Percentiles rank a stretch among this genome's conserved stretches.
Evolutionary conservation across 225 moss, liverwort and hornwort species (phyloP).

Genomic region (Pseudoscleropodium purum): DNA sequence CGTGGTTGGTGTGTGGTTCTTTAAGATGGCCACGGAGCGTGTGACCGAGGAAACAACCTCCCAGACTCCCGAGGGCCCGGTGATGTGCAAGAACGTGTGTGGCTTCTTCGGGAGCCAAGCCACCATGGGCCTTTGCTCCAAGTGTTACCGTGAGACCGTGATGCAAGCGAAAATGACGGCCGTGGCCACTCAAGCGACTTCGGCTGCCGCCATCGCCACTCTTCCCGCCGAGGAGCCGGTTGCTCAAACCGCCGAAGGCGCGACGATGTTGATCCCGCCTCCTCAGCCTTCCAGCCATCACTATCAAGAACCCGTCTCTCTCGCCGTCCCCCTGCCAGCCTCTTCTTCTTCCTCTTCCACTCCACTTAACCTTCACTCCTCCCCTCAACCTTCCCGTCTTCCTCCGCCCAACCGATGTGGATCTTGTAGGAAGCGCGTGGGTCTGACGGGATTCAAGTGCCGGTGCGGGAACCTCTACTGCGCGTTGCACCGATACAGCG

Average conservation of each 20-base stretch:
- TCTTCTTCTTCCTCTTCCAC: neutral
- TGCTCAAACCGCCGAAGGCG: neutral
- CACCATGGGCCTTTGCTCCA: constrained; percentile 48
- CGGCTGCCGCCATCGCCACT: neutral
- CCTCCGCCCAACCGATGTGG: constrained; percentile 40
- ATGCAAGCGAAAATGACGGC: constrained; percentile 30
- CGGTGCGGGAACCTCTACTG: constrained; percentile 46
- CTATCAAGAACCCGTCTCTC: neutral
- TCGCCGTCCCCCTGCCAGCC: neutral
- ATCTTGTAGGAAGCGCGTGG: constrained; percentile 56
- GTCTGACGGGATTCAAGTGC: constrained; percentile 49
- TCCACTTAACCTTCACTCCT: neutral
- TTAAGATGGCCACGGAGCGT: constrained; percentile 43
- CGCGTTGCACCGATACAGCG: constrained; percentile 48
- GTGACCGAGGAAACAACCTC: constrained; percentile 41
- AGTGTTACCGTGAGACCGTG: constrained; percentile 45
- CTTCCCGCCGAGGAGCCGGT: neutral
- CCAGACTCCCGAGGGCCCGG: constrained; percentile 49
- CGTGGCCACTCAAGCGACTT: neutral
- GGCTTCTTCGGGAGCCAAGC: constrained; percentile 52
- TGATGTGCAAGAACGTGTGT: constrained; percentile 49
- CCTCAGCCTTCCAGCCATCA: constrained; percentile 5
- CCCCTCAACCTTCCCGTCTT: constrained; percentile 1
- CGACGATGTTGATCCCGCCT: constrained; percentile 7
- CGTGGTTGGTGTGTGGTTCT: neutral